These are phyloP conservation scores for Magnaporthiopsis rhizophila DNA, from an alignment of 2,329 filamentous ascomycete genomes.

Conservation along the genomic window DNA sequence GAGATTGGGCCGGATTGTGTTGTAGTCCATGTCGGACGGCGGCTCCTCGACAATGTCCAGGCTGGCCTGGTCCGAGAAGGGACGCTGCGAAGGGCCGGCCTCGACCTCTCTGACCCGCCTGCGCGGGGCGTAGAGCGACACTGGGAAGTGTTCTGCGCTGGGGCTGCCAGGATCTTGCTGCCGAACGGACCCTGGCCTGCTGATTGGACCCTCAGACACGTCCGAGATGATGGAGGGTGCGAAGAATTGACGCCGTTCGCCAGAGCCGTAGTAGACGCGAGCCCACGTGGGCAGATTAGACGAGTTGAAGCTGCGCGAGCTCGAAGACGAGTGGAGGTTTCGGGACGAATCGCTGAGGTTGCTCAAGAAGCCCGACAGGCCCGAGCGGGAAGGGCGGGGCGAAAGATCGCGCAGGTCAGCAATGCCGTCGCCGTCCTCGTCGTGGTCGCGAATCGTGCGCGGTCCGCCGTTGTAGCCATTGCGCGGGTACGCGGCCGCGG, in stretches of 20 bases:
- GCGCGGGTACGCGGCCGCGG: constrained; percentile 35
- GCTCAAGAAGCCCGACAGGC: constrained; percentile 43
- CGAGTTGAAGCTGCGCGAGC: constrained; percentile 34
- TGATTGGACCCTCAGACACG: constrained; percentile 36
- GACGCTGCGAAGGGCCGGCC: constrained; percentile 15
- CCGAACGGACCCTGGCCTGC: constrained; percentile 35
- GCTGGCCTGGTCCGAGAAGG: constrained; percentile 26
- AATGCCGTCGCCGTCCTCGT: constrained; percentile 57
- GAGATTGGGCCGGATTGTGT: constrained; percentile 22
- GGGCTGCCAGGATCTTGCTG: constrained; percentile 42
- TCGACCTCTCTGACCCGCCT: constrained; percentile 33
- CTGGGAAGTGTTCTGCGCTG: constrained; percentile 38
- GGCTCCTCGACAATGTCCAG: constrained; percentile 36
- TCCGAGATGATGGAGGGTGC: constrained; percentile 36
- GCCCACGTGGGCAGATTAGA: constrained; percentile 47
- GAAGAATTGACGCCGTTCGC: constrained; percentile 47
- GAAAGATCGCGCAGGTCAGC: constrained; percentile 49
- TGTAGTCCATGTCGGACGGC: constrained; percentile 12
- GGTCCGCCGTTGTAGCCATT: constrained; percentile 28
- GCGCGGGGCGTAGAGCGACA: constrained; percentile 36
- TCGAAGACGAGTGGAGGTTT: constrained; percentile 43
- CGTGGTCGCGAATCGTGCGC: constrained; percentile 46
- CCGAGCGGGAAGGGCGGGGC: constrained; percentile 44
- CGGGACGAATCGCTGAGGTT: constrained; percentile 37
- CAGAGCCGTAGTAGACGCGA: constrained; percentile 63